A percentile compares a stretch with the other conserved stretches of the same genome.
Evolutionary conservation across 2,329 filamentous ascomycete species (phyloP).

Genomic region (Fusarium stilboides): DNA sequence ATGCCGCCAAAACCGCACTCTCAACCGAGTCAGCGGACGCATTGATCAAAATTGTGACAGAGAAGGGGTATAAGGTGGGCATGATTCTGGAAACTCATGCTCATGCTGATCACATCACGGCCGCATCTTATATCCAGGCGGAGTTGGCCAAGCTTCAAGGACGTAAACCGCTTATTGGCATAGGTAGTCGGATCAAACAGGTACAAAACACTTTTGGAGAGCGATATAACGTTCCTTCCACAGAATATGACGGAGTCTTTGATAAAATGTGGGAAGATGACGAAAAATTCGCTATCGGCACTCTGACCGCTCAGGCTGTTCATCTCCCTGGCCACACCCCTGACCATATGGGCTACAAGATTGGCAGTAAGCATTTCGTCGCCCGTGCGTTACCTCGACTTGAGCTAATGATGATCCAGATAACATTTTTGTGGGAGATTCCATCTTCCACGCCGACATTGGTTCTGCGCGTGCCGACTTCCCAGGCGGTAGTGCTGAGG

Average conservation of each 20-base stretch:
- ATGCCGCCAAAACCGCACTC: slow-evolving; percentile 59
- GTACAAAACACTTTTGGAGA: slow-evolving; percentile 67
- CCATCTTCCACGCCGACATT: slow-evolving; percentile 67
- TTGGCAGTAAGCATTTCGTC: slow-evolving; percentile 58
- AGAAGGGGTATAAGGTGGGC: slow-evolving; percentile 64
- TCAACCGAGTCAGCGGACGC: slow-evolving; percentile 67
- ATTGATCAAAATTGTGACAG: slow-evolving; percentile 61
- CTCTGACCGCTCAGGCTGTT: slow-evolving; percentile 61
- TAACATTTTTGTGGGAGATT: slow-evolving; percentile 68
- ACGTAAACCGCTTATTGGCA: slow-evolving; percentile 63
- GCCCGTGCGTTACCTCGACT: neutral
- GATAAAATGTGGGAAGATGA: slow-evolving; percentile 69
- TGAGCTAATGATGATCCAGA: slow-evolving; percentile 38
- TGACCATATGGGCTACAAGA: slow-evolving; percentile 72
- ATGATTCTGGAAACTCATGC: slow-evolving; percentile 74
- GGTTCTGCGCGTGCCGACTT: slow-evolving; percentile 70
- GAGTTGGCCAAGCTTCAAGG: slow-evolving; percentile 56
- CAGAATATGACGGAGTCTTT: slow-evolving; percentile 65
- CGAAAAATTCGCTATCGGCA: slow-evolving; percentile 67
- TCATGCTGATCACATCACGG: slow-evolving; percentile 73
- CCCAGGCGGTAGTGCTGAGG: slow-evolving; percentile 63
- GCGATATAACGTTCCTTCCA: slow-evolving; percentile 61
- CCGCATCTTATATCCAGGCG: slow-evolving; percentile 70
- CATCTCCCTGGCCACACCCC: slow-evolving; percentile 74
- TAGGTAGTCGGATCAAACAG: slow-evolving; percentile 67